Evolutionary conservation across 139 green algal species (phyloP), one percentile per base, ranked within the genome.

Genomic region (Gonium pectorale): DNA sequence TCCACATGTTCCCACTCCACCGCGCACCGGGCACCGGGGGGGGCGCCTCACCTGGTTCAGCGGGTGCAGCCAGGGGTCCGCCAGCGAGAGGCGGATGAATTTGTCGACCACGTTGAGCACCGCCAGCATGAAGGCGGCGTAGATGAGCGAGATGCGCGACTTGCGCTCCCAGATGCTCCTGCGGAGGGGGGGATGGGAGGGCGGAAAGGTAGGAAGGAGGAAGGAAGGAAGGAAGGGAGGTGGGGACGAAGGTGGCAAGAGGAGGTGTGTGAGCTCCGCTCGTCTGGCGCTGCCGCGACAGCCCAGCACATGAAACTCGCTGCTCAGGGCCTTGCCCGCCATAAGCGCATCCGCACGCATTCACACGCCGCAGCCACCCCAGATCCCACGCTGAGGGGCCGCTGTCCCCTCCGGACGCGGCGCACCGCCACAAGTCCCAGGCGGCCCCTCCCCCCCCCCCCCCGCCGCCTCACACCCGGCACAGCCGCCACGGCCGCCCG

Each of bases 41-140:
- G 21, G 22, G 17, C 15, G n/a, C 54, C 77, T 22, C 33, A 71
- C 40, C 68, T 88, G 79, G 44, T 87, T 86, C 38, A 69, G 72
- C 19, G 83, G 72, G 52, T 92, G 89, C 81, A 90, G 79, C 89
- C 89, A 92, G 40, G 89, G 89, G 82, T 92, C 89, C 0, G 88
- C 86, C 7, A 90, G 44, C 17, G 75, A 86, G 44, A 90, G 71
- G 67, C 84, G 84, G 21, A 87, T 67, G 56, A 81, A 81, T 59
- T 85, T 85, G 46, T 85, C 79, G n/a, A 85, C 46, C 24, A 77
- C 64, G 46, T 85, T 85, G 22, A 77, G 46, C 33, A 85, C 64
- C 35, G 79, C 79, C 27, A 85, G 51, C 79, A 77, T 67, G 64
- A 85, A 85, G 46, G 79, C 79, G 64, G 79, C 79, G 79, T 85